These are phyloP conservation scores for Candida pseudoviswanathii DNA, from an alignment of 1,139 yeast species.

Conservation along the genomic window DNA sequence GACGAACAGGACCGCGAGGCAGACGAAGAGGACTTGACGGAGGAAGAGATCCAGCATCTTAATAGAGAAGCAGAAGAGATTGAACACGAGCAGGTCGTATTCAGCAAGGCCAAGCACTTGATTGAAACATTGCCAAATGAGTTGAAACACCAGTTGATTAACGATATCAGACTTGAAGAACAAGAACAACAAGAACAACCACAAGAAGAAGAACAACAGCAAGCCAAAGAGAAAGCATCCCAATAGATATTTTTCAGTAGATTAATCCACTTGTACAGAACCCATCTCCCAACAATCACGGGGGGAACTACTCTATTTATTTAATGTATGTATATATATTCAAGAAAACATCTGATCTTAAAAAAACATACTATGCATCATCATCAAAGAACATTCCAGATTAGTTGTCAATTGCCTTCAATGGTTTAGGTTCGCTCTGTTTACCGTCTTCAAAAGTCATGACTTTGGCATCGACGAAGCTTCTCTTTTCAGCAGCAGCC, in stretches of 20 bases:
- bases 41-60: slow-evolving; percentile 25
- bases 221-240: background rate
- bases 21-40: slow-evolving; percentile 21
- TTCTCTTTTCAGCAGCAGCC: slow-evolving; percentile 76
- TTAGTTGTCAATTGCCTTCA: slow-evolving; percentile 14
- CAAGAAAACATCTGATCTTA: background rate
- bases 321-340: slow-evolving; percentile 4
- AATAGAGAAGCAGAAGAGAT: slow-evolving; percentile 31
- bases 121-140: slow-evolving; percentile 44
- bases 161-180: slow-evolving; percentile 23
- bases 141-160: slow-evolving; percentile 31
- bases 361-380: background rate
- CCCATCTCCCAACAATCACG: background rate
- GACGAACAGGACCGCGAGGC: slow-evolving; percentile 24
- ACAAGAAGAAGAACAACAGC: background rate
- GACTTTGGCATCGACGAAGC: slow-evolving; percentile 72
- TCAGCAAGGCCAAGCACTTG: slow-evolving; percentile 30
- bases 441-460: slow-evolving; percentile 74
- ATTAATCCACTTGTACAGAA: background rate
- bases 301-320: background rate
- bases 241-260: background rate
- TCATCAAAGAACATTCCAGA: background rate
- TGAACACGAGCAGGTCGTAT: slow-evolving; percentile 22
- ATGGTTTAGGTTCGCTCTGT: slow-evolving; percentile 33
- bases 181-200: slow-evolving; percentile 26